Base-by-base conservation (phyloP, 495 filamentous ascomycete genomes). In the Talaromyces stipitatus region DNA sequence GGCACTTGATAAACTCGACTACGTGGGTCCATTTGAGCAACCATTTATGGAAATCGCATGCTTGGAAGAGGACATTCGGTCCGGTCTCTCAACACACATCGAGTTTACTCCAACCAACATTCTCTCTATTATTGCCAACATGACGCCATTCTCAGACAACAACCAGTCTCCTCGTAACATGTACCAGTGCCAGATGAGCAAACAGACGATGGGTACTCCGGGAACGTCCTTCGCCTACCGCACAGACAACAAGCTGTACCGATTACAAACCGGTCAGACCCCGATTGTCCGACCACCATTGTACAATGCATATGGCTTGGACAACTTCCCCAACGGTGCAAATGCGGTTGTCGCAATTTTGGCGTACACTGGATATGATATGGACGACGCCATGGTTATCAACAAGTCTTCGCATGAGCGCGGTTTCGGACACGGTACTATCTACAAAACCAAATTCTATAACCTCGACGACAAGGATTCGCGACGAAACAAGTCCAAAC, bases 171-270 rank as follows among this genome's bases (percentile, higher is more conserved):
- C 94, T 11, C 82, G 94, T 78, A 98, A 98, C 72, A 97, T 98
- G 94, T 98, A 98, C 72, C 94, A 97, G 71, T 96, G 92, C 72
- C 94, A 98, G 76, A 98, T 98, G 94, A 90, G 91, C 70, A 98
- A 98, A 71, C 94, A 98, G 75, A 86, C 92, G 2, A 98, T 98
- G 94, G 94, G 94, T 62, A 98, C 94, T 5, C 94, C 94, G 23
- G 92, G 88, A 52, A 89, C 92, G 8, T 85, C 94, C 0, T 75
- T 95, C 56, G 80, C 82, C 28, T 88, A 95, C 69, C 88, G 94
- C 58, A 92, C 91, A 30, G 94, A 98, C 76, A 98, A 98, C 78
- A 98, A 98, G 75, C 79, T 87, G 66, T 98, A 98, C 72, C 86
- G 87, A 58, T 72, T 98, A 30, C 94, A 98, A 74, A 96, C 90